Evolutionary conservation across 176 grass and related monocot species (phyloP).

Genomic region (Oryza longistaminata): DNA sequence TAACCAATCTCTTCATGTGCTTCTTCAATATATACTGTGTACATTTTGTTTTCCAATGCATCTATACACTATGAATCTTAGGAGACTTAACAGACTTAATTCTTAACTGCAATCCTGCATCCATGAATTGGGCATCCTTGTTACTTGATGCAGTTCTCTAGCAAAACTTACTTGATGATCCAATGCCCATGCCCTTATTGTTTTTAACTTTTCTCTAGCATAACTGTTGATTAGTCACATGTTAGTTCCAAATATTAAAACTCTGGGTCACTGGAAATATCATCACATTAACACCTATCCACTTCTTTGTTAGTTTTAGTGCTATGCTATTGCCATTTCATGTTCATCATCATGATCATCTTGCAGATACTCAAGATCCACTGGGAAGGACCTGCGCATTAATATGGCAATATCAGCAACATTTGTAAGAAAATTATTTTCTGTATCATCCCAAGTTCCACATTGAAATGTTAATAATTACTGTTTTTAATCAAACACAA

Average conservation of each 20-base stretch:
- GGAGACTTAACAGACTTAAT: not conserved
- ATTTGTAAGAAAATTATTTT: constrained; percentile 58
- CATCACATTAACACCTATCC: not conserved
- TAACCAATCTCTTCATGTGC: not conserved
- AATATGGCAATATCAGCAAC: constrained; percentile 72
- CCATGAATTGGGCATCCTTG: not conserved
- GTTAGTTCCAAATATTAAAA: not conserved
- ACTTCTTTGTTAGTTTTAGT: constrained; percentile 16
- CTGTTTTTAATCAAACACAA: constrained; percentile 2
- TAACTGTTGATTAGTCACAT: not conserved
- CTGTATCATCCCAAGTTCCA: not conserved
- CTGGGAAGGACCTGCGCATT: constrained; percentile 51
- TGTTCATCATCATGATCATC: constrained; percentile 1
- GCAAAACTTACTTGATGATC: not conserved
- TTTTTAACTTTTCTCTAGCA: not conserved
- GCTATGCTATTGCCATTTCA: not conserved
- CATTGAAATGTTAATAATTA: not conserved
- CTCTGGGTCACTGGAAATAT: not conserved
- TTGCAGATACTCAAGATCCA: constrained; percentile 63
- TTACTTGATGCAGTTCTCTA: not conserved
- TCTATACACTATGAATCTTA: not conserved
- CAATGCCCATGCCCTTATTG: not conserved
- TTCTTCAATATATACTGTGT: not conserved
- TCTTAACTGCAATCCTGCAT: not conserved
- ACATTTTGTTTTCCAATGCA: not conserved